These are phyloP conservation scores for Saccharomycopsis sp. DNA, from an alignment of 805 yeast species.

Conservation along the genomic window DNA sequence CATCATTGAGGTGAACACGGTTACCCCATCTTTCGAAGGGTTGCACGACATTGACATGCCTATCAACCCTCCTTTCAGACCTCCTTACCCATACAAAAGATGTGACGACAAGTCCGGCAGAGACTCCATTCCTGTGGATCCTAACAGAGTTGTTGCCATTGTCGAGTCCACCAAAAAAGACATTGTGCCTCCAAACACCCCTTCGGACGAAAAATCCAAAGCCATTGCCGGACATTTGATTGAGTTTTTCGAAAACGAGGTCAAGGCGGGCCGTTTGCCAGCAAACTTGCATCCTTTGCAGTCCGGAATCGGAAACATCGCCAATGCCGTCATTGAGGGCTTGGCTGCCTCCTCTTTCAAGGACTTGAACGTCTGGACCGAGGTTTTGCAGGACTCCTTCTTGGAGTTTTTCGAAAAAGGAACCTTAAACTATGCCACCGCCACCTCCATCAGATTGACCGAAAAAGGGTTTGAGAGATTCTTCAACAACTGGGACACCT, in stretches of 20 bases:
- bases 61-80: constrained; percentile 79
- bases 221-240: constrained; percentile 79
- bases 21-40: constrained; percentile 92
- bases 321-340: constrained; percentile 96
- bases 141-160: constrained; percentile 79
- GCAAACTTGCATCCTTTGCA: constrained; percentile 89
- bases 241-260: constrained; percentile 84
- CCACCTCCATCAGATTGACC: constrained; percentile 91
- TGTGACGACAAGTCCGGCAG: constrained; percentile 69
- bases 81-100: constrained; percentile 77
- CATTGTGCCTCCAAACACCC: constrained; percentile 79
- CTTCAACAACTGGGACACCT: constrained; percentile 84
- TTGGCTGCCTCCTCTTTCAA: constrained; percentile 80
- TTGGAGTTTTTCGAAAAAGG: constrained; percentile 90
- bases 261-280: constrained; percentile 82
- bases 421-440: constrained; percentile 87
- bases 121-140: constrained; percentile 77
- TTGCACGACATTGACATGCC: constrained; percentile 93
- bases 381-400: constrained; percentile 95
- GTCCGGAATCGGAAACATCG: constrained; percentile 97
- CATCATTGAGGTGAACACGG: constrained; percentile 88
- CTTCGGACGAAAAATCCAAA: constrained; percentile 75
- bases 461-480: constrained; percentile 82
- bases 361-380: constrained; percentile 92
- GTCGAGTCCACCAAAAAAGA: constrained; percentile 77